Evolutionary conservation across 73 alveolate genomes (phyloP), one percentile per base, ranked within the genome.

Genomic region (Paramecium primaurelia): DNA sequence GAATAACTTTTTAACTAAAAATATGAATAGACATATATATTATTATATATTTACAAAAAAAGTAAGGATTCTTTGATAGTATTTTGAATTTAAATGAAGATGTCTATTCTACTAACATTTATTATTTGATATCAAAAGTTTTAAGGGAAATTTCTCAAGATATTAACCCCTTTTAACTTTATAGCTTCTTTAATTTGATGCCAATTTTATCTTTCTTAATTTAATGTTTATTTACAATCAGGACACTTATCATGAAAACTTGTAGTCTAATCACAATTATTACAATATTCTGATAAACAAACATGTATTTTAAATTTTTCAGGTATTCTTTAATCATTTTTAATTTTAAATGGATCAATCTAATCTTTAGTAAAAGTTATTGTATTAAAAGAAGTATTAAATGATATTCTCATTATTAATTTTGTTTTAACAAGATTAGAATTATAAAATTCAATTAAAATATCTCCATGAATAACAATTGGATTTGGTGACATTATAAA

Each of bases 341-440:
- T 1, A 7, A 59, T 60, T 86, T 60, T 36, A 36, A 49, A 73
- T 20, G 93, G 93, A 87, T 22, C 71, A 25, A 87, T 49, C 26
- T 36, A 36, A 32, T 38, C 4, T 42, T 36, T 20, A 3, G 86
- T 18, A 59, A 59, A 40, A 30, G 92, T 86, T 42, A 45, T 87
- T 16, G 93, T 69, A 36, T 92, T 49, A 93, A 94, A 94, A 3
- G 95, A 69, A 4, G 97, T 94, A 87, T 94, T 94, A 36, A 94
- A 40, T 18, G 96, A 94, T 77, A 94, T 88, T 93, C 97, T 86
- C 80, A 94, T 92, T 30, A 94, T 93, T 51, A 71, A 84, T 42
- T 38, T 88, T 30, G 47, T 92, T 64, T 87, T 87, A 25, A 87
- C 59, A 58, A 64, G 49, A 16, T 73, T 73, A 16, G 36, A 40